A percentile compares a stretch with the other conserved stretches of the same genome.
phyloP scores from a whole-genome alignment of 441 rosid genomes.

The Bruguiera hainesii region DNA sequence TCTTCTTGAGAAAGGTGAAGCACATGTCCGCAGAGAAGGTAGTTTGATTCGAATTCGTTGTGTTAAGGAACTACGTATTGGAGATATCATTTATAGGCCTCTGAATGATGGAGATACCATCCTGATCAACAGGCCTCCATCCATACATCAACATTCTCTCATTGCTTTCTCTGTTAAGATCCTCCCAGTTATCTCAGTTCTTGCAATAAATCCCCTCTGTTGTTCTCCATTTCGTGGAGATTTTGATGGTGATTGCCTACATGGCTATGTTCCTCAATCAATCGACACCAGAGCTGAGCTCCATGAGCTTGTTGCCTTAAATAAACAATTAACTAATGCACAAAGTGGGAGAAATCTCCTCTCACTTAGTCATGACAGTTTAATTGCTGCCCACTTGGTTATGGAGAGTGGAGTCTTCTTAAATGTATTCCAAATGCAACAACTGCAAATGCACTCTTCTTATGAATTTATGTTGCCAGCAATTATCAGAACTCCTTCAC shows the following conservation, averaged over 20 bases:
- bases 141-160: constrained; percentile 93
- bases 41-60: constrained; percentile 40
- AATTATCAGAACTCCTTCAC: constrained; percentile 45
- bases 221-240: constrained; percentile 94
- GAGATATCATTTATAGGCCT: constrained; percentile 66
- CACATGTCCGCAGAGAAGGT: constrained; percentile 63
- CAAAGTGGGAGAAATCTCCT: constrained; percentile 87
- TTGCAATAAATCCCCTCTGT: constrained; percentile 82
- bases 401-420: constrained; percentile 53
- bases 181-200: constrained; percentile 66
- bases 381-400: constrained; percentile 70
- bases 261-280: constrained; percentile 93
- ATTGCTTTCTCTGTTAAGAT: constrained; percentile 71
- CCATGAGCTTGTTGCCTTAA: constrained; percentile 75
- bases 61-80: constrained; percentile 48
- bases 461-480: constrained; percentile 43
- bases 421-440: constrained; percentile 64
- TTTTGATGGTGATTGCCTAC: constrained; percentile 97
- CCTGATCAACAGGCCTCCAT: constrained; percentile 89
- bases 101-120: constrained; percentile 73
- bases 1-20: constrained; percentile 61
- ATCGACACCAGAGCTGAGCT: constrained; percentile 76
- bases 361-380: constrained; percentile 80
- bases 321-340: constrained; percentile 65
- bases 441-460: constrained; percentile 74